Conservation (phyloP, 345 rosid genomes). For the Hibiscus syriacus region DNA sequence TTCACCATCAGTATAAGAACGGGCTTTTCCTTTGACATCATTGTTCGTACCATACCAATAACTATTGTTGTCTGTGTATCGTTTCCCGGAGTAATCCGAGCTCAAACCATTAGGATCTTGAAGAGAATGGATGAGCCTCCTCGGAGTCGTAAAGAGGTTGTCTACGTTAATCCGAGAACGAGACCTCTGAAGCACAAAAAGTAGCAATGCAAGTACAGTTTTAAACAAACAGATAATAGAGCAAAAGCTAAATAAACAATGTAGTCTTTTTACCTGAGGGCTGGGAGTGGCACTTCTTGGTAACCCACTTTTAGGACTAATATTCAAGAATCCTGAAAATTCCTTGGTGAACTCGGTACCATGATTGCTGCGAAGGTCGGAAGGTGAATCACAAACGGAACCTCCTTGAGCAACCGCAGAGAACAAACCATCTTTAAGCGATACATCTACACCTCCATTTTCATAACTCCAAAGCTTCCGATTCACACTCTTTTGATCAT, state of each 20-base stretch:
- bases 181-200: constrained; percentile 46
- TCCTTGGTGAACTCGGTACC: constrained; percentile 31
- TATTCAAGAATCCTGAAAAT: constrained; percentile 40
- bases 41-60: constrained; percentile 25
- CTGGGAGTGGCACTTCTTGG: constrained; percentile 52
- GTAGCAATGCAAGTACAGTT: constrained; percentile 1
- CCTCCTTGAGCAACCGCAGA: constrained; percentile 37
- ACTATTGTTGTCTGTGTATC: constrained; percentile 36
- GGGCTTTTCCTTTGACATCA: constrained; percentile 35
- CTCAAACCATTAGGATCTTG: constrained; percentile 45
- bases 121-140: constrained; percentile 71
- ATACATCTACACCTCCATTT: constrained; percentile 57
- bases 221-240: neutral
- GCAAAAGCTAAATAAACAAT: neutral
- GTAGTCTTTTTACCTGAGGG: constrained; percentile 44
- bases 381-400: constrained; percentile 28
- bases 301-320: constrained; percentile 33
- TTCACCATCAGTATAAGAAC: constrained; percentile 23
- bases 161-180: constrained; percentile 38
- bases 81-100: constrained; percentile 41
- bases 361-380: constrained; percentile 21
- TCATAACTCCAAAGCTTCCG: constrained; percentile 47
- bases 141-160: constrained; percentile 57
- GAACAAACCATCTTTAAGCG: constrained; percentile 72
- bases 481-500: constrained; percentile 56